phyloP scores from a whole-genome alignment of 352 stramenopile genomes.

The Phytophthora megakarya region DNA sequence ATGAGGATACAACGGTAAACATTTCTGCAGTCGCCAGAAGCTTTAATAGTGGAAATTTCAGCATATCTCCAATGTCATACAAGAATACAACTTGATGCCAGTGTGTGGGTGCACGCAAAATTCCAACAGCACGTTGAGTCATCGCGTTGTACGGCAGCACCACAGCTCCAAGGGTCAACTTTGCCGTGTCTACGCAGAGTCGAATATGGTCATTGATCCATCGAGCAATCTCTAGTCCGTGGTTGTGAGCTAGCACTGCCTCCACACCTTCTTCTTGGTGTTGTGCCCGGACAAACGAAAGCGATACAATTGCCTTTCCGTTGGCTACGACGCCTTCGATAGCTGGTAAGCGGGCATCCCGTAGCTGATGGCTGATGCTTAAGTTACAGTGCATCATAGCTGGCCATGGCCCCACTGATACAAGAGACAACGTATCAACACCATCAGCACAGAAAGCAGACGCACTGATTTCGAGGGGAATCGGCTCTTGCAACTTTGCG shows the following conservation, averaged over 20 bases:
- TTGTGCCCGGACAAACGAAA: slow-evolving; percentile 40
- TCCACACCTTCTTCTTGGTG: slow-evolving; percentile 17
- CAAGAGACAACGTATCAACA: slow-evolving; percentile 10
- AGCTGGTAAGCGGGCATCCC: slow-evolving; percentile 16
- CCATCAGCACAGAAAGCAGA: slow-evolving; percentile 15
- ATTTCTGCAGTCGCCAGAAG: slow-evolving; percentile 46
- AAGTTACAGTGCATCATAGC: slow-evolving; percentile 47
- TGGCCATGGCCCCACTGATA: slow-evolving; percentile 26
- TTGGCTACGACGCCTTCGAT: slow-evolving; percentile 50
- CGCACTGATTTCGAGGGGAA: slow-evolving; percentile 24
- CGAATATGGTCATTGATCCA: slow-evolving; percentile 48
- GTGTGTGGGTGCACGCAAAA: slow-evolving; percentile 37
- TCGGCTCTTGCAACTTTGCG: slow-evolving; percentile 41
- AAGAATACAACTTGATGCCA: slow-evolving; percentile 51
- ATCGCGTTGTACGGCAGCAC: slow-evolving; percentile 48
- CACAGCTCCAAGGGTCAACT: slow-evolving; percentile 46
- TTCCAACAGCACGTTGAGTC: slow-evolving; percentile 42
- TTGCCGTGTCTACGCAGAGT: slow-evolving; percentile 31
- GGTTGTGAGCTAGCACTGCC: slow-evolving; percentile 30
- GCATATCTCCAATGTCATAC: slow-evolving; percentile 49
- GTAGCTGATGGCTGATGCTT: slow-evolving; percentile 5
- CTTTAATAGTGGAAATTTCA: slow-evolving; percentile 52
- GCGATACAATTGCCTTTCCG: slow-evolving; percentile 38
- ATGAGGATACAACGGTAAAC: slow-evolving; percentile 34
- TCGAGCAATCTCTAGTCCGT: slow-evolving; percentile 63